Evolutionary conservation across 176 grass and related monocot genomes (phyloP).

Genomic region (Triticum aestivum): IWGSC_CS_RefSeq_v2.1 NC_057799.1:79293720-79294219

Average conservation of each 20-base stretch:
- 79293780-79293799: conserved; percentile 76
- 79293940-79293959: neutral
- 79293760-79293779: conserved; percentile 80
- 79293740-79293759: conserved; percentile 89
- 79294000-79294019: neutral
- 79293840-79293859: neutral
- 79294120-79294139: conserved; percentile 6
- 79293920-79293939: neutral
- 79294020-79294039: neutral
- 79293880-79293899: neutral
- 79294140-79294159: neutral
- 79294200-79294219: neutral
- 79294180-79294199: conserved; percentile 4
- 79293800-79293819: conserved; percentile 77
- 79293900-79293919: conserved; percentile 16
- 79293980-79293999: neutral
- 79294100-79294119: neutral
- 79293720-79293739: conserved; percentile 62
- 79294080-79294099: neutral
- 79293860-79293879: neutral
- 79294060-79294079: neutral
- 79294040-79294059: neutral
- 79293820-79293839: conserved; percentile 22
- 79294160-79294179: neutral
- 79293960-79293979: conserved; percentile 7